These are phyloP conservation scores for Mycena crocata DNA, from an alignment of 768 basidiomycete species.

Conservation along the genomic window DNA sequence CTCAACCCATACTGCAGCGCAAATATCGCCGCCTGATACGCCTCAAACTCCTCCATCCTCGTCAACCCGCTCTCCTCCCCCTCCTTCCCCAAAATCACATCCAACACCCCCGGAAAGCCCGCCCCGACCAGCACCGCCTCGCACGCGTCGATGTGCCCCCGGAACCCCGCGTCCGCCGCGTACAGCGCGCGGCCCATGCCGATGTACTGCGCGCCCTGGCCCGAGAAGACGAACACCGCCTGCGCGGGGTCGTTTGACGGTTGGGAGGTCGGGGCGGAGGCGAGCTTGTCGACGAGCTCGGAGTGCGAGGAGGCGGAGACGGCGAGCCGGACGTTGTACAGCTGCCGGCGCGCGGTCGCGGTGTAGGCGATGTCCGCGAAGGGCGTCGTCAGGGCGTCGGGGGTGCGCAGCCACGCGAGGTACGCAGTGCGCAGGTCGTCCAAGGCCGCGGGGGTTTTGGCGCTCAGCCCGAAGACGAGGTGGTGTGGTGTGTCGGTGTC, in stretches of 20 bases:
- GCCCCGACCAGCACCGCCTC: slow-evolving; percentile 58
- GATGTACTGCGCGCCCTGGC: slow-evolving; percentile 76
- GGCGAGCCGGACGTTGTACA: slow-evolving; percentile 65
- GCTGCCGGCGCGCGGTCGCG: slow-evolving; percentile 71
- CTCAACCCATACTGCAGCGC: slow-evolving; percentile 73
- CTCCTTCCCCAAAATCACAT: slow-evolving; percentile 50
- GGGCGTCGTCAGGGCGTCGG: slow-evolving; percentile 35
- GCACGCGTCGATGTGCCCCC: slow-evolving; percentile 66
- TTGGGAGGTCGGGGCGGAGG: slow-evolving; percentile 46
- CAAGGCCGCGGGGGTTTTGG: slow-evolving; percentile 62
- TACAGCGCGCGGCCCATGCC: slow-evolving; percentile 76
- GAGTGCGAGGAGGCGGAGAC: slow-evolving; percentile 55
- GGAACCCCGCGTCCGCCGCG: slow-evolving; percentile 59
- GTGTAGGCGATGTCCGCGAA: slow-evolving; percentile 74
- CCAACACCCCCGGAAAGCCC: slow-evolving; percentile 64
- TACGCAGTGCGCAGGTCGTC: slow-evolving; percentile 60
- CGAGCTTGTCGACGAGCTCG: slow-evolving; percentile 62
- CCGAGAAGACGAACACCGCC: slow-evolving; percentile 77
- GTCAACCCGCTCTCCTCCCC: slow-evolving; percentile 34
- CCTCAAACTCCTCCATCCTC: slow-evolving; percentile 54
- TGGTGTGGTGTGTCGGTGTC: slow-evolving; percentile 17
- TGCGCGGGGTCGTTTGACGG: slow-evolving; percentile 41
- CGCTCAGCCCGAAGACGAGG: slow-evolving; percentile 71
- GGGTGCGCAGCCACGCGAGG: slow-evolving; percentile 58
- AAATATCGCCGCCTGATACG: slow-evolving; percentile 66